Base-by-base conservation (phyloP, 176 grass and related monocot genomes). In the Chloris gayana region DNA sequence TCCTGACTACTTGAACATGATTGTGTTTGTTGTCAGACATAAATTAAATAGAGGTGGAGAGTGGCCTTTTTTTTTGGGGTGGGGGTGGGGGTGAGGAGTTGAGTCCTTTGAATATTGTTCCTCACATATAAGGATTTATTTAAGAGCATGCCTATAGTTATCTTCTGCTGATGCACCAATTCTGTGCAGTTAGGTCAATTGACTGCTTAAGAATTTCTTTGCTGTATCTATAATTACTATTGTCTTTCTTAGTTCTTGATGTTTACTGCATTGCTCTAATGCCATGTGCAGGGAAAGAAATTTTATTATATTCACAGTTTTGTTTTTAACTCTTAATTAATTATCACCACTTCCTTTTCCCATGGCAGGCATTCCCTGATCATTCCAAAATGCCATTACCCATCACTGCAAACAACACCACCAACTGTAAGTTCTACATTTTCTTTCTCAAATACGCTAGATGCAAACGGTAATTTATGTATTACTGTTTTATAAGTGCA, bases 341-440 rank as follows among this genome's bases (percentile, higher is more conserved):
- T 32, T 3, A 26, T 32, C 65, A 33, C 12, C 50, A 38, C 25
- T 70, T 77, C 64, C 5, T 72, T 29, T 75, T 69, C 62, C 22
- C 63, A 14, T 53, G 79, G 58, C 58, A 93, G 91, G 81, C 88
- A 97, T 81, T 90, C 91, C 33, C 86, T 93, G 46, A 81, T 97
- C 80, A 91, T 97, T 91, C 91, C 94, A 77, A 97, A 97, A 83
- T 67, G 67, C 41, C 94, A 97, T 85, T 91, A 84, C 74, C 84
- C 86, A 70, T 89, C 91, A 37, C 35, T 97, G 24, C 83, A 87
- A 51, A 85, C 81, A 78, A 97, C 94, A 76, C 86, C 94, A 69
- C 84, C 91, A 74, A 33, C 88, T 80, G 94, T 97, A 87, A 89
- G 88, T 85, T 83, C 46, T 35, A 9, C 31, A 22, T 37, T 37